phyloP scores from a whole-genome alignment of 1,284 basidiomycete species.

The Ustilago trichophora region DNA sequence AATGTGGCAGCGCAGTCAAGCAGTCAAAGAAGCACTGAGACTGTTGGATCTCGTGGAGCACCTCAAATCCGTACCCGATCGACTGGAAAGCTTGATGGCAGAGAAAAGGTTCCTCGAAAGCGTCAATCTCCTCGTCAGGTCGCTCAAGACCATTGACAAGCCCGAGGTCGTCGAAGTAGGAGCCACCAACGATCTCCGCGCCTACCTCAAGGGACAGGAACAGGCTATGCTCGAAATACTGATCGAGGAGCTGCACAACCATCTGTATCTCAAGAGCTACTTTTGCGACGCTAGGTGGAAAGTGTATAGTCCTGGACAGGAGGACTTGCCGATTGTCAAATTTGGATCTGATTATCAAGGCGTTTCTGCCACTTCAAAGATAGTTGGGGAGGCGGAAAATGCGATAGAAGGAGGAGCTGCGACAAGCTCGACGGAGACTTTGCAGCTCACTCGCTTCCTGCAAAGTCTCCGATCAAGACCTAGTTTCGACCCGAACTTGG shows the following conservation, averaged over 20 bases:
- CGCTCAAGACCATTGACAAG: slow-evolving; percentile 88
- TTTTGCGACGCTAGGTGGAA: slow-evolving; percentile 95
- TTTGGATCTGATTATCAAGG: slow-evolving; percentile 49
- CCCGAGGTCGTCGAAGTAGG: slow-evolving; percentile 93
- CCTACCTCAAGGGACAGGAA: slow-evolving; percentile 88
- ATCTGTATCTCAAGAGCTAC: slow-evolving; percentile 96
- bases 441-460: slow-evolving; percentile 48
- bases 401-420: no score
- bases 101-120: slow-evolving; percentile 94
- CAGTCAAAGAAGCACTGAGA: slow-evolving; percentile 60
- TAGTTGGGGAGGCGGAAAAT: no score
- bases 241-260: slow-evolving; percentile 93
- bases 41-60: slow-evolving; percentile 68
- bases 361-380: no score
- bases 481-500: slow-evolving; percentile 45
- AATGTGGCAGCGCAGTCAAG: slow-evolving; percentile 63
- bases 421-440: not conserved
- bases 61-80: slow-evolving; percentile 88
- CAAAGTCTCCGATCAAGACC: slow-evolving; percentile 42
- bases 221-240: slow-evolving; percentile 75
- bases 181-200: slow-evolving; percentile 85
- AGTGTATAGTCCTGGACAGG: slow-evolving; percentile 83
- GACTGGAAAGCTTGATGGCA: slow-evolving; percentile 90
- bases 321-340: slow-evolving; percentile 51
- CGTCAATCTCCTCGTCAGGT: slow-evolving; percentile 84